Conservation (phyloP, 2,329 filamentous ascomycete species). For the Phialemonium atrogriseum region DNA sequence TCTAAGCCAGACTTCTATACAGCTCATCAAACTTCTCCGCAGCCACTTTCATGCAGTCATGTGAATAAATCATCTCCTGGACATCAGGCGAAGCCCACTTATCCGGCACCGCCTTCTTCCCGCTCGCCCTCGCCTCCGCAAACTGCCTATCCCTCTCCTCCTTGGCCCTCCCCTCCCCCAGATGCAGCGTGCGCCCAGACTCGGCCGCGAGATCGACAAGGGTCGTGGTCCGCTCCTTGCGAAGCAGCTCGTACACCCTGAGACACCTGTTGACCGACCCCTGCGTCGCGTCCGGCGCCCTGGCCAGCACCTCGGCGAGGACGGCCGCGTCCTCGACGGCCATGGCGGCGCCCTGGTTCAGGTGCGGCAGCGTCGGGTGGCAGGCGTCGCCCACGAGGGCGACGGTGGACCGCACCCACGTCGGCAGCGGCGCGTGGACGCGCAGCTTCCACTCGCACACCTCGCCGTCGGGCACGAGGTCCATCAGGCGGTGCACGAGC, state of each 20-base stretch:
- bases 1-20: constrained; percentile 13
- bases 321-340: constrained; percentile 55
- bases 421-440: constrained; percentile 52
- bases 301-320: constrained; percentile 29
- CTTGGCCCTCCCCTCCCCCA: constrained; percentile 34
- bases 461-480: constrained; percentile 54
- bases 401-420: constrained; percentile 47
- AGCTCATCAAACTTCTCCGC: constrained; percentile 33
- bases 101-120: constrained; percentile 38
- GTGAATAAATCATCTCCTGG: constrained; percentile 43
- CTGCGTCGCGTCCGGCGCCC: constrained; percentile 21
- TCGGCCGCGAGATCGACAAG: constrained; percentile 42
- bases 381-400: constrained; percentile 52
- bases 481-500: constrained; percentile 49
- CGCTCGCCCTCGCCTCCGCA: constrained; percentile 32
- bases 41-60: constrained; percentile 38
- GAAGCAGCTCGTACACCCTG: constrained; percentile 39
- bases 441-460: constrained; percentile 60
- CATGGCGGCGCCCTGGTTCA: constrained; percentile 57
- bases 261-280: constrained; percentile 35
- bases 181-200: constrained; percentile 33
- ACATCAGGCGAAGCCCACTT: constrained; percentile 52
- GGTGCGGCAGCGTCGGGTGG: constrained; percentile 55
- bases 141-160: constrained; percentile 35
- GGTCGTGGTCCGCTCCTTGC: constrained; percentile 38